Conservation (phyloP, 2,329 filamentous ascomycete species). For the Rachicladosporium sp. region DNA sequence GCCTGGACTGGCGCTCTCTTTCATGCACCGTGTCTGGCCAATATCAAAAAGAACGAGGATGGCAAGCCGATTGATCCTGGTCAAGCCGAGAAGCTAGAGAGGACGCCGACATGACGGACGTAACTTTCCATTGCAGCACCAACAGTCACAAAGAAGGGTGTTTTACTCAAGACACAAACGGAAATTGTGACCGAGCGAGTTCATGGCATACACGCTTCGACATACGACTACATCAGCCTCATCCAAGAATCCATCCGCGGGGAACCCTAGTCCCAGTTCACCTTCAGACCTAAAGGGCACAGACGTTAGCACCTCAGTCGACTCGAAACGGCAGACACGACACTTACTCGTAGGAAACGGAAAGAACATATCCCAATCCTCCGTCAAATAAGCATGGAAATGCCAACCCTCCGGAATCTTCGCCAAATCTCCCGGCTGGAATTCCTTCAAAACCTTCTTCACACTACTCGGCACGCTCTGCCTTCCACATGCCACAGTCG, state of each 20-base stretch:
- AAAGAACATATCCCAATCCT: conserved; percentile 36
- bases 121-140: too few relatives aligned
- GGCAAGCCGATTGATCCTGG: too few relatives aligned
- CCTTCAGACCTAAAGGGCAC: not conserved
- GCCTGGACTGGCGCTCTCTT: conserved; percentile 40
- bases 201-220: too few relatives aligned
- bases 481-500: conserved; percentile 21
- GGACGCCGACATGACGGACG: too few relatives aligned
- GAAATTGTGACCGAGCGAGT: too few relatives aligned
- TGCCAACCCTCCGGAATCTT: conserved; percentile 21
- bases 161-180: too few relatives aligned
- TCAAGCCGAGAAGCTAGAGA: too few relatives aligned
- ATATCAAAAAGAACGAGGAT: conserved; percentile 4
- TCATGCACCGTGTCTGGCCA: conserved; percentile 39
- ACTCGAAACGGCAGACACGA: not conserved
- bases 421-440: conserved; percentile 18
- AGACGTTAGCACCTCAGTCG: not conserved
- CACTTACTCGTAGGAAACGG: conserved; percentile 35
- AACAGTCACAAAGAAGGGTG: too few relatives aligned
- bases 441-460: conserved; percentile 31
- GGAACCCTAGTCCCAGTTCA: not conserved
- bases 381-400: conserved; percentile 35
- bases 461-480: conserved; percentile 26
- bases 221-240: too few relatives aligned
- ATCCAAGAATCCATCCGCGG: too few relatives aligned